phyloP scores from a whole-genome alignment of 1,284 basidiomycete genomes.

The Coniferiporia sulphurascens region DNA sequence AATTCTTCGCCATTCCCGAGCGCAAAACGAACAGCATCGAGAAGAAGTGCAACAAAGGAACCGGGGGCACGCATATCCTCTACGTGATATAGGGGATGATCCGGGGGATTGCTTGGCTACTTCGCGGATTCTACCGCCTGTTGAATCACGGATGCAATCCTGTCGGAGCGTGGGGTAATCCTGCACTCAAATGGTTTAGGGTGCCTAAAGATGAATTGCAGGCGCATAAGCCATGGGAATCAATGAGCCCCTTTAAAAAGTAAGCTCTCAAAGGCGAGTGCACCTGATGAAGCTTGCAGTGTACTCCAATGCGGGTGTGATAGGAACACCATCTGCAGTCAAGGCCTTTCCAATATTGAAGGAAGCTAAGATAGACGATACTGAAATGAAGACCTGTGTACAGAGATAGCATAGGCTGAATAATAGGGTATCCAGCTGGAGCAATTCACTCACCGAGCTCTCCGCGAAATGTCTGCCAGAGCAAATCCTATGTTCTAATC shows the following conservation, averaged over 20 bases:
- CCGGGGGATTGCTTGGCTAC: too few relatives aligned
- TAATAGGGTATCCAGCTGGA: background rate
- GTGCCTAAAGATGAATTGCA: background rate
- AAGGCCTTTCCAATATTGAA: constrained; percentile 18
- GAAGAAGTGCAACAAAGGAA: too few relatives aligned
- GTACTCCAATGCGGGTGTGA: constrained; percentile 4
- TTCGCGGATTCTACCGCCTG: too few relatives aligned
- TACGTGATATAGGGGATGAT: too few relatives aligned
- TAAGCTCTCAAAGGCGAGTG: background rate
- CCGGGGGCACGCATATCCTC: too few relatives aligned
- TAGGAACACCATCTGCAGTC: constrained; percentile 18
- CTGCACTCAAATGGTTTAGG: constrained; percentile 4
- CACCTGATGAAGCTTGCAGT: constrained; percentile 9
- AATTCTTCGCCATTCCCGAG: too few relatives aligned
- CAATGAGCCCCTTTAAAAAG: background rate
- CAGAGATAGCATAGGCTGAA: background rate
- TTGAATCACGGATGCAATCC: background rate
- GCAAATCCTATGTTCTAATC: constrained; percentile 4
- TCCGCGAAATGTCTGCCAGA: constrained; percentile 9
- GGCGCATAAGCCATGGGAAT: too few relatives aligned
- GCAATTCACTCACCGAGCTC: background rate
- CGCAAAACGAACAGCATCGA: too few relatives aligned
- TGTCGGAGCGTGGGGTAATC: constrained; percentile 8
- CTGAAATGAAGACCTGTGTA: constrained; percentile 6
- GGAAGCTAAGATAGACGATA: constrained; percentile 18